Evolutionary conservation across 129 eudicot genomes (phyloP).

Genomic region (Kitagawia praeruptora): DNA sequence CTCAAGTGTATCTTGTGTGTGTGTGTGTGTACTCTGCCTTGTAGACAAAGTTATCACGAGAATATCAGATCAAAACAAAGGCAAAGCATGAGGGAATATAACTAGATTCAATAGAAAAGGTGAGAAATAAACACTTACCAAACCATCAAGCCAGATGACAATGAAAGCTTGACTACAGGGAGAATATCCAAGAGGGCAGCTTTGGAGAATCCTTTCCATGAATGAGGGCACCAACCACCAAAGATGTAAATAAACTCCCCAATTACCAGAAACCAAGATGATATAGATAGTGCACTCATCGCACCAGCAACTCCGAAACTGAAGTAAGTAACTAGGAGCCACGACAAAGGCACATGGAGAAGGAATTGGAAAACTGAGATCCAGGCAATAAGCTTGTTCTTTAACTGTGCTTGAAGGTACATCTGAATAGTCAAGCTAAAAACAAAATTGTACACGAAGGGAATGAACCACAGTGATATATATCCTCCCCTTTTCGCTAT

Average conservation of each 20-base stretch:
- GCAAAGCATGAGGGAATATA: not conserved
- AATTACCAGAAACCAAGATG: constrained; percentile 46
- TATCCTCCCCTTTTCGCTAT: constrained; percentile 43
- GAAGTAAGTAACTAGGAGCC: constrained; percentile 32
- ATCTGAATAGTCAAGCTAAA: constrained; percentile 56
- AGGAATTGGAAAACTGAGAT: constrained; percentile 32
- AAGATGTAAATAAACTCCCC: constrained; percentile 55
- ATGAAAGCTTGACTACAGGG: constrained; percentile 65
- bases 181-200: constrained; percentile 52
- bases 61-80: not conserved
- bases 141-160: constrained; percentile 68
- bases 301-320: constrained; percentile 44
- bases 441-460: constrained; percentile 48
- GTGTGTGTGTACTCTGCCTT: not conserved
- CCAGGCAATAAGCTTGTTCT: constrained; percentile 53
- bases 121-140: constrained; percentile 30
- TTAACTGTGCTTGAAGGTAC: constrained; percentile 61
- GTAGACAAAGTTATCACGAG: not conserved
- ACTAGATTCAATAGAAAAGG: not conserved
- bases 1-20: not conserved
- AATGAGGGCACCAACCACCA: constrained; percentile 68
- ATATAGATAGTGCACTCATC: constrained; percentile 36
- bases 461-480: constrained; percentile 61
- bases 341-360: constrained; percentile 43
- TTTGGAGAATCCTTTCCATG: constrained; percentile 56